Base-by-base conservation (phyloP, 1,139 yeast genomes). In the Candida tropicalis region DNA sequence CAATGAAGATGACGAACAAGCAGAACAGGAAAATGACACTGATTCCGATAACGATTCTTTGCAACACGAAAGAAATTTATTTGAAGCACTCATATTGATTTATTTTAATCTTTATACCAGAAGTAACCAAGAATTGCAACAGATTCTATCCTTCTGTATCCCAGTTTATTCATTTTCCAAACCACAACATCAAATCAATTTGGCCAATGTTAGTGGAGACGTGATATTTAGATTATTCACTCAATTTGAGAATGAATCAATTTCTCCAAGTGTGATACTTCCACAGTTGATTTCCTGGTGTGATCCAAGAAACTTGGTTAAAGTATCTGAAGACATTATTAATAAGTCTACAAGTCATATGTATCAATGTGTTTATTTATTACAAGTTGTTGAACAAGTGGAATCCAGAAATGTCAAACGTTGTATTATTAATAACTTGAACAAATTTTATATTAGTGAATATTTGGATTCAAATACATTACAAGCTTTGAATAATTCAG, bases 91-190 rank as follows among this genome's bases (percentile, higher is more conserved):
- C 45, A 67, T 91, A 5, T 65, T 87, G 41, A 78, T 87, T 1
- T 91, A 89, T 56, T 90, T 88, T 63, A 83, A 86, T 45, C 89
- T 91, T 0, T 62, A 69, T 2, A 83, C 85, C 39, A 64, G 78
- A 4, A 64, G 69, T 11, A 89, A 90, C 54, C 84, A 80, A 47
- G 81, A 82, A 13, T 69, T 91, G 49, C 76, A 84, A 44, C 98
- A 93, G 63, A 86, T 88, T 1, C 78, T 91, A 47, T 82, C 95
- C 9, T 90, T 88, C 59, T 90, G 97, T 58, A 74, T 93, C 29
- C 98, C 98, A 0, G 96, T 88, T 0, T 90, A 88, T 59, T 85
- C 95, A 27, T 87, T 81, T 58, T 87, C 97, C 32, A 91, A 86
- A 52, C 68, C 75, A 1, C 71, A 70, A 22, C 96, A 90, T 61